Base-by-base conservation (phyloP, 2,329 filamentous ascomycete genomes). In the Fusarium ramigenum region DNA sequence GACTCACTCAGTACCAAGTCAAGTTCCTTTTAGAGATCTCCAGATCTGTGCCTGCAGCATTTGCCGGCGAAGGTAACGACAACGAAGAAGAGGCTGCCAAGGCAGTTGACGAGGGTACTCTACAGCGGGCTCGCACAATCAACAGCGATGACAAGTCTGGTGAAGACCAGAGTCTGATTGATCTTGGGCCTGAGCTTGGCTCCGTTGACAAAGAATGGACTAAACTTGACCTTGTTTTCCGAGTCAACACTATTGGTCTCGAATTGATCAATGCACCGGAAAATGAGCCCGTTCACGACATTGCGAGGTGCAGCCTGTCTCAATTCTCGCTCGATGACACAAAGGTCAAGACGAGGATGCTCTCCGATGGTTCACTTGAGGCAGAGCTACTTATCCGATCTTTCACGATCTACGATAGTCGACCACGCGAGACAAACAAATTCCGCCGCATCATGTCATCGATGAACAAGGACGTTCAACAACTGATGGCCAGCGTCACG, bases 401-500 rank as follows among this genome's bases (percentile, higher is more conserved):
- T 0, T 98, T 99, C 81, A 97, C 95, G 0, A 97, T 98, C 73
- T 90, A 93, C 63, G 96, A 99, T 80, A 98, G 93, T 72, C 92
- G 97, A n/a, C 91, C 91, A 9, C 89, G 90, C 60, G 95, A 97
- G 77, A 93, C 92, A 9, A 99, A 98, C 85, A 98, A 97, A 80
- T 99, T 97, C 87, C 91, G 95, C 57, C 97, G 96, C 81, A 98
- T 99, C 83, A 98, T 99, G 96, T 95, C 95, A 4, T 92, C 97
- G 62, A 95, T 95, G 78, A 98, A 98, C 82, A 96, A 95, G 76
- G 93, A 95, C 63, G 95, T 96, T 50, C 95, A 98, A 81, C 97
- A 99, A 77, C 95, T 99, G 79, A 99, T 99, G 96, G 96, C 96
- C 23, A 98, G 93, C 80, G 85, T 99, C 8, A 97, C 95, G 1